Percentiles rank a stretch among this genome's conserved stretches.
These are phyloP conservation scores for Eremothecium gossypii DNA, from an alignment of 1,139 yeast species.

Conservation along the genomic window DNA sequence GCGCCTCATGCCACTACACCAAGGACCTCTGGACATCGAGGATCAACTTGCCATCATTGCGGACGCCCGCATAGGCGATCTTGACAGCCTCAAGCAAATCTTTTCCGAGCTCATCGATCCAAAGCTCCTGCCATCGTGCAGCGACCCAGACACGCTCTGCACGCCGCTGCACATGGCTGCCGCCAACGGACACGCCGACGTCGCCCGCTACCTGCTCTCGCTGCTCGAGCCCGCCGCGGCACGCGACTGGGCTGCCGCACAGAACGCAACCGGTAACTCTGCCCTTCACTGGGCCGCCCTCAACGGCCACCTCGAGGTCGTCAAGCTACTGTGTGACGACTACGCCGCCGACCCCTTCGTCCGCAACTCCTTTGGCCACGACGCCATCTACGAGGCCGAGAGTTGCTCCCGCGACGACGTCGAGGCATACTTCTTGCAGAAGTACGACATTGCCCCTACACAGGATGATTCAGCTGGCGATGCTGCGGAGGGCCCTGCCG, in stretches of 20 bases:
- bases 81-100: slow-evolving; percentile 60
- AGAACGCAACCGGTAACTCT: slow-evolving; percentile 81
- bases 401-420: slow-evolving; percentile 54
- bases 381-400: slow-evolving; percentile 84
- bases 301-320: slow-evolving; percentile 73
- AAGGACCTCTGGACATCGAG: slow-evolving; percentile 42
- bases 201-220: slow-evolving; percentile 50
- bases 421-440: slow-evolving; percentile 63
- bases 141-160: slow-evolving; percentile 47
- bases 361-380: slow-evolving; percentile 69
- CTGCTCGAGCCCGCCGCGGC: slow-evolving; percentile 40
- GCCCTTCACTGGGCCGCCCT: slow-evolving; percentile 93
- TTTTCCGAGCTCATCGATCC: slow-evolving; percentile 53
- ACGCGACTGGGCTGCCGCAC: slow-evolving; percentile 40
- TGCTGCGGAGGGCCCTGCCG: slow-evolving; percentile 12
- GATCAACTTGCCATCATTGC: slow-evolving; percentile 73
- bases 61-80: slow-evolving; percentile 82
- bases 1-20: slow-evolving; percentile 28
- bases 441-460: slow-evolving; percentile 61
- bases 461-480: slow-evolving; percentile 32
- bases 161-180: slow-evolving; percentile 92
- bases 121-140: slow-evolving; percentile 37
- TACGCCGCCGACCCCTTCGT: slow-evolving; percentile 73
- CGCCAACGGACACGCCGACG: slow-evolving; percentile 82
- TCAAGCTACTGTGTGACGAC: slow-evolving; percentile 59